Base-by-base conservation (phyloP, 139 green algal species). In the Parachlorella kessleri region DNA sequence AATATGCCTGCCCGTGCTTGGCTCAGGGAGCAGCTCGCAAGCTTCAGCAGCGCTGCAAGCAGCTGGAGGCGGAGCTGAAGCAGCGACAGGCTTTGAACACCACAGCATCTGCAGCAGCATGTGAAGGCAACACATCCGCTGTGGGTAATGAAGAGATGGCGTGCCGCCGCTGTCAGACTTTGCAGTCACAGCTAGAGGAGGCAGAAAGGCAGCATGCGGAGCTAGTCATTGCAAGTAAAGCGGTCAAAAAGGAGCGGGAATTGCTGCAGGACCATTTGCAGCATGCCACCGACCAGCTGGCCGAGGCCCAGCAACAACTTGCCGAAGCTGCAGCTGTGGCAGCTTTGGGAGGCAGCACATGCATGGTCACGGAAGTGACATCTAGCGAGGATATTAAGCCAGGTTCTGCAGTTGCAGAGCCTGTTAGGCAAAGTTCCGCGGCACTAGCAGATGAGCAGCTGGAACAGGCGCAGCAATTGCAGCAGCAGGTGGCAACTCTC, bases 61-160 rank as follows among this genome's bases (percentile, higher is more conserved):
- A 48, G 18, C 66, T 83, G 2, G 81, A 86, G 32, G 41, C 64
- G 7, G 72, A 85, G 26, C 72, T 81, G 35, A 26, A 41, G 55
- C 72, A 78, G 72, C 30, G n/a, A 21, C 8, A 33, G 32, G 36
- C 21, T 14, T 5, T 30, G 21, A 55, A 48, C 69, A 55, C 30
- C 67, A 69, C n/a, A n/a, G n/a, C n/a, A n/a, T n/a, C n/a, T n/a
- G n/a, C 48, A 30, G 3, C 24, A 38, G 55, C 74, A 72, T 38
- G 55, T 40, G 32, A 24, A 23, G 9, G 32, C 1, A 26, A 3
- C 21, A 39, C 30, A 37, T 23, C 38, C 2, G 33, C 64, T 37
- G 36, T 37, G n/a, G 14, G 38, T 6, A 55, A 35, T 23, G 55
- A 9, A 59, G 24, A 59, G 41, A 42, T 3, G 55, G 40, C n/a